phyloP scores from a whole-genome alignment of 148 eudicot genomes.

The Chenopodium suecicum region DNA sequence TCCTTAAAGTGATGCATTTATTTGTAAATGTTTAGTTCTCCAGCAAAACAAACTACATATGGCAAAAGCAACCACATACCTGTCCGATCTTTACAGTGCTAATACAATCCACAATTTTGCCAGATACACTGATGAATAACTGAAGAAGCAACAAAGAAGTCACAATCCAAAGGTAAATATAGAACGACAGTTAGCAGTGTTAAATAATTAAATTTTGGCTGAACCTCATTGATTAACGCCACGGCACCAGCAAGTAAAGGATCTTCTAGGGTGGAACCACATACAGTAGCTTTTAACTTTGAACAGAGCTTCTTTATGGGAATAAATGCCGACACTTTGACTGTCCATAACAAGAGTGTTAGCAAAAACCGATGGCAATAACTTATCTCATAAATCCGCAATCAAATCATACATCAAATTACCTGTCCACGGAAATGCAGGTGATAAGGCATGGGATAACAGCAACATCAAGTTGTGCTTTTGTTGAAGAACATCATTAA shows the following conservation, averaged over 20 bases:
- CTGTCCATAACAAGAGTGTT: conserved; percentile 43
- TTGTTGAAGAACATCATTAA: conserved; percentile 59
- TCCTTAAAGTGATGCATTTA: not conserved
- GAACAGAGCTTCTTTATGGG: conserved; percentile 72
- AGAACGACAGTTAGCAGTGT: not conserved
- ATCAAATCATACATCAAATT: conserved; percentile 12
- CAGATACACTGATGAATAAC: conserved; percentile 53
- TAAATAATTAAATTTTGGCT: not conserved
- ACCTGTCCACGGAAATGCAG: conserved; percentile 83
- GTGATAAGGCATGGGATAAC: conserved; percentile 53
- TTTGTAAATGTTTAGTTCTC: not conserved
- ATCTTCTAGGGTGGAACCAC: conserved; percentile 33
- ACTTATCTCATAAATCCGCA: not conserved
- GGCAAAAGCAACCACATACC: conserved; percentile 34
- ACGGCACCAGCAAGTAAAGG: conserved; percentile 33
- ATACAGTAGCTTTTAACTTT: conserved; percentile 40
- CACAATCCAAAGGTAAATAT: conserved; percentile 6
- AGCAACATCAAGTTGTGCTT: conserved; percentile 50
- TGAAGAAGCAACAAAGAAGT: conserved; percentile 37
- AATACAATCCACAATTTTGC: conserved; percentile 66
- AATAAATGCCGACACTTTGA: conserved; percentile 69
- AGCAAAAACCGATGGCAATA: conserved; percentile 11
- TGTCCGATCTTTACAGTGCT: conserved; percentile 73
- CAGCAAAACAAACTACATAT: no score
- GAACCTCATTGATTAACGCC: conserved; percentile 68